These are phyloP conservation scores for Phyllosticta ampelicida DNA, from an alignment of 2,329 filamentous ascomycete species.

Conservation along the genomic window DNA sequence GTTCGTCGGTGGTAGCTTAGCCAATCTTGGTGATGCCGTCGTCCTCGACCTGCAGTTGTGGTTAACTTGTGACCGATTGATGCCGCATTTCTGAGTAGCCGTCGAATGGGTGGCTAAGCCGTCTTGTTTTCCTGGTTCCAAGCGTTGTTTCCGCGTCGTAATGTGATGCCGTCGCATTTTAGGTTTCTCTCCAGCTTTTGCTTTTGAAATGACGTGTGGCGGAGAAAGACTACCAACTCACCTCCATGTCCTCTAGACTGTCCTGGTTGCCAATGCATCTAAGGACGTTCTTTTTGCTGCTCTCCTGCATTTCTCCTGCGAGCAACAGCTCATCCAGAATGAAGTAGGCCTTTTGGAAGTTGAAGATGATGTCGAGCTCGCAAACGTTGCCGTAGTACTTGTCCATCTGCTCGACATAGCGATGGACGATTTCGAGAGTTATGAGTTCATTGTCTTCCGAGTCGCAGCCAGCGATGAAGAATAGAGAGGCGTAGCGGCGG, in stretches of 20 bases:
- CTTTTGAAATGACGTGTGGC: background rate
- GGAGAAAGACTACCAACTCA: constrained; percentile 44
- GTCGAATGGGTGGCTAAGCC: background rate
- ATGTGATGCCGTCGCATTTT: background rate
- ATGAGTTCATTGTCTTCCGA: constrained; percentile 98
- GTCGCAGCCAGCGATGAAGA: constrained; percentile 96
- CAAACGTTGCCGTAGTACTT: constrained; percentile 99
- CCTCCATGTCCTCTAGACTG: constrained; percentile 98
- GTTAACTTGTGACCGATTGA: background rate
- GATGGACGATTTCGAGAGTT: constrained; percentile 95
- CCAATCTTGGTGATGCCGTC: constrained; percentile 24
- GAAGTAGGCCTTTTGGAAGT: constrained; percentile 99
- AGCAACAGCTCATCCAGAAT: constrained; percentile 94
- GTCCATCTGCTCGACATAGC: constrained; percentile 99
- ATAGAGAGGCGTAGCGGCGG: constrained; percentile 94
- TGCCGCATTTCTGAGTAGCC: background rate
- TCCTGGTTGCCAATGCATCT: constrained; percentile 95
- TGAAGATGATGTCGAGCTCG: constrained; percentile 99
- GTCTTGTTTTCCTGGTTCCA: background rate
- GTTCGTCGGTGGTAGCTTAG: background rate
- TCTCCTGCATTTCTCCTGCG: constrained; percentile 95
- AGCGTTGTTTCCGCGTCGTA: background rate
- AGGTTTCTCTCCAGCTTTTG: background rate
- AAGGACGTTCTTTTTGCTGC: constrained; percentile 97
- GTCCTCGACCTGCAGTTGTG: constrained; percentile 26